phyloP scores from a whole-genome alignment of 2,329 filamentous ascomycete species.

The Coleophoma eucalyptorum region DNA sequence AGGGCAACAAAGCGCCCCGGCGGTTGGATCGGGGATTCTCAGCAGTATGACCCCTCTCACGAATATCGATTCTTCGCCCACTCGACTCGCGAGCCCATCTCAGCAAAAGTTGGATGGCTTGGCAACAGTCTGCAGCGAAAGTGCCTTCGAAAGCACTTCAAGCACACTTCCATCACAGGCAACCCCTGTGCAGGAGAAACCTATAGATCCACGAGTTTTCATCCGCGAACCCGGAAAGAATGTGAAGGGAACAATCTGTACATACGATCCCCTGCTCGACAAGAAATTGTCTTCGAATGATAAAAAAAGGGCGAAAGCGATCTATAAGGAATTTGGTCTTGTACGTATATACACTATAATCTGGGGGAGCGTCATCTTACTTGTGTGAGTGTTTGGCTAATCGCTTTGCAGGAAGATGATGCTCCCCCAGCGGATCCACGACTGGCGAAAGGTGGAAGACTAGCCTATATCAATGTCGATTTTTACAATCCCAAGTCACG shows the following conservation, averaged over 20 bases:
- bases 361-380: slow-evolving; percentile 59
- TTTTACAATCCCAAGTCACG: slow-evolving; percentile 68
- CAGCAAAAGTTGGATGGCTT: slow-evolving; percentile 29
- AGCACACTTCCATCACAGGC: slow-evolving; percentile 17
- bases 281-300: slow-evolving; percentile 39
- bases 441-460: slow-evolving; percentile 62
- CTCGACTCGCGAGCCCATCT: slow-evolving; percentile 51
- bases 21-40: slow-evolving; percentile 20
- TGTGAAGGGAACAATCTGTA: slow-evolving; percentile 54
- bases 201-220: slow-evolving; percentile 31
- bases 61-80: slow-evolving; percentile 61
- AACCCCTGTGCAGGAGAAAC: slow-evolving; percentile 14
- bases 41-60: slow-evolving; percentile 62
- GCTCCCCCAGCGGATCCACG: slow-evolving; percentile 79
- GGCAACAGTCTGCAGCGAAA: slow-evolving; percentile 27
- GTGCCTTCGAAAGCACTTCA: slow-evolving; percentile 11
- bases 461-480: slow-evolving; percentile 66
- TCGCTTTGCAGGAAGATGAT: slow-evolving; percentile 70
- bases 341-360: slow-evolving; percentile 48
- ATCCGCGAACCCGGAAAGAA: slow-evolving; percentile 53
- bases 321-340: slow-evolving; percentile 61
- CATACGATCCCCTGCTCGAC: slow-evolving; percentile 49
- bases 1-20: slow-evolving; percentile 18
- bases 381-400: slow-evolving; percentile 53
- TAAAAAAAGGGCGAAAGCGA: slow-evolving; percentile 55